These are phyloP conservation scores for Auricularia auricula-judae DNA, from an alignment of 768 basidiomycete species.

Conservation along the genomic window DNA sequence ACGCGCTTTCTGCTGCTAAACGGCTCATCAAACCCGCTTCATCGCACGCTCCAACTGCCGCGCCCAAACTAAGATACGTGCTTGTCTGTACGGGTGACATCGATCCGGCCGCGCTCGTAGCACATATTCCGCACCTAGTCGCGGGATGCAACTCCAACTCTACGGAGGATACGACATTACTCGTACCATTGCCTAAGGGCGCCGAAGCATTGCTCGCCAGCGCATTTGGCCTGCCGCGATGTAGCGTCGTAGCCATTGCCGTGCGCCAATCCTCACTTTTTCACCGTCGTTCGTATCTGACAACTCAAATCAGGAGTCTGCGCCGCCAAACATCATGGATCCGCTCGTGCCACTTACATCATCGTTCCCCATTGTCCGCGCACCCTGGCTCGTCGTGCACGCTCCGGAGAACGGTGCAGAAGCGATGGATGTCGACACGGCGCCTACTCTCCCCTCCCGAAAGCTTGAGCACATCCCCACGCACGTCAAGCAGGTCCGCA, in stretches of 20 bases:
- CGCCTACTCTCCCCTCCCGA: not conserved
- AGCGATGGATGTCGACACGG: not conserved
- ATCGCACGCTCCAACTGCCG: not conserved
- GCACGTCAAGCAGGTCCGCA: conserved; percentile 71
- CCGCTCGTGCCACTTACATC: conserved; percentile 27
- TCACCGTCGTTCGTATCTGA: not conserved
- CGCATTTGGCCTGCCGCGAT: conserved; percentile 53
- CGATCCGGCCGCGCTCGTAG: conserved; percentile 58
- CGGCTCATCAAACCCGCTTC: conserved; percentile 3
- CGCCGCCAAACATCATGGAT: conserved; percentile 22
- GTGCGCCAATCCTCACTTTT: conserved; percentile 30
- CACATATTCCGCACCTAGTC: conserved; percentile 66
- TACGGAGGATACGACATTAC: conserved; percentile 12
- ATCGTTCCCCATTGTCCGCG: conserved; percentile 41
- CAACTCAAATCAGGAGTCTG: conserved; percentile 13
- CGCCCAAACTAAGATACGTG: conserved; percentile 21
- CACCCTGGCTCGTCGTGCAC: conserved; percentile 48
- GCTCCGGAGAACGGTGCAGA: conserved; percentile 11
- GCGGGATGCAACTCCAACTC: conserved; percentile 58
- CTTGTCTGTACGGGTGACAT: conserved; percentile 69
- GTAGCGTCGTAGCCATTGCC: conserved; percentile 54
- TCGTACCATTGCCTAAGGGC: conserved; percentile 56
- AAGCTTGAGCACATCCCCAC: conserved; percentile 41
- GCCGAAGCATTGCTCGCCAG: conserved; percentile 53
- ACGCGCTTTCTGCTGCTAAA: conserved; percentile 14